Evolutionary conservation across 202 grass and related monocot genomes (phyloP), one percentile per base, ranked within the genome.

Genomic region (Zoysia matrella): DNA sequence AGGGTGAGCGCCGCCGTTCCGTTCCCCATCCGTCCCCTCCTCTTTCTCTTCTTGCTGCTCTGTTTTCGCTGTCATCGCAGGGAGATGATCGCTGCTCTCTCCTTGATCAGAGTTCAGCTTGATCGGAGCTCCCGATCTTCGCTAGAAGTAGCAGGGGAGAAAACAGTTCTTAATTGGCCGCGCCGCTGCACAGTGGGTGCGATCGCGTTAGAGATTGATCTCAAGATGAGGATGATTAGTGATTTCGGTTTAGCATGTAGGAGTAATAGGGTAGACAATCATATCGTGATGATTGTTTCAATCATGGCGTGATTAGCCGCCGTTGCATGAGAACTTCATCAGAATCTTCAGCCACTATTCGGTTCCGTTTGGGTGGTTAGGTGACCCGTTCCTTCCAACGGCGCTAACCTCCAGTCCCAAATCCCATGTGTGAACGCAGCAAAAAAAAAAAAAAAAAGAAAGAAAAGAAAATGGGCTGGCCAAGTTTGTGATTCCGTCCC

Each of bases 331-430:
- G 73, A 8, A 51, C 9, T 62, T 50, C 16, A 15, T 60, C 55
- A 39, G 83, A 73, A 77, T 86, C 13, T 86, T 53, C 44, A 79
- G 69, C 76, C 69, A 10, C 61, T 41, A 14, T 90, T 86, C 75
- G 75, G 76, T 83, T 80, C 69, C 63, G 63, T 57, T 77, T 75
- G 58, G 88, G 88, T 46, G 45, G 45, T 46, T 90, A 67, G 84
- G 80, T 87, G 84, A 87, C 75, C 75, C 84, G 88, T 90, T 79
- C 80, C 75, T 76, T 58, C 75, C 80, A 90, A 83, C 65, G 81
- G 88, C 71, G 57, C 83, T 86, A 86, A 83, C 79, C 75, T 71
- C 79, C 63, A 83, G 11, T 11, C 62, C 73, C 60, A 78, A 74
- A 41, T 81, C 67, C 18, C 63, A 57, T 52, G 72, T 69, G 78